These are phyloP conservation scores for Aspergillus proliferans DNA, from an alignment of 2,329 filamentous ascomycete species.

Conservation along the genomic window DNA sequence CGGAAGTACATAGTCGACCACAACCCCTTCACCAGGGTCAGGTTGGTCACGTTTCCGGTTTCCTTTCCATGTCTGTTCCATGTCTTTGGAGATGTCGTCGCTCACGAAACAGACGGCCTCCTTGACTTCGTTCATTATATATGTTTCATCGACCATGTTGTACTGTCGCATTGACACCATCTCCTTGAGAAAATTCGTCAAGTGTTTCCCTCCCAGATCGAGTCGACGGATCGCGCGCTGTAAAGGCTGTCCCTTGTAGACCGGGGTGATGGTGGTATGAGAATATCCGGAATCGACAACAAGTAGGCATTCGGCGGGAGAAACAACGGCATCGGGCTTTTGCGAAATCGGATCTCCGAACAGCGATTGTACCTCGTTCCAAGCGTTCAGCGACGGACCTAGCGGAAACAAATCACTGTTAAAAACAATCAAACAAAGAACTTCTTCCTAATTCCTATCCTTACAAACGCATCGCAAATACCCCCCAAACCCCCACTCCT, in stretches of 20 bases:
- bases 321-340: slow-evolving; percentile 36
- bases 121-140: slow-evolving; percentile 94
- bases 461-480: slow-evolving; percentile 70
- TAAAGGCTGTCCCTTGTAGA: slow-evolving; percentile 73
- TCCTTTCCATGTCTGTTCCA: slow-evolving; percentile 81
- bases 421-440: neutral
- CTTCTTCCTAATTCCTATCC: slow-evolving; percentile 24
- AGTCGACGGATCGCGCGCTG: slow-evolving; percentile 77
- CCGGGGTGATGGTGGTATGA: slow-evolving; percentile 81
- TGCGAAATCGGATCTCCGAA: slow-evolving; percentile 53
- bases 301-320: slow-evolving; percentile 72
- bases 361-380: slow-evolving; percentile 66
- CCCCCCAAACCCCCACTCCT: slow-evolving; percentile 88
- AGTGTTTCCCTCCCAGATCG: slow-evolving; percentile 83
- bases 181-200: slow-evolving; percentile 89
- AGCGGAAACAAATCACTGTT: neutral
- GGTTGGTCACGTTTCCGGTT: slow-evolving; percentile 42
- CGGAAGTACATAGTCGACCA: slow-evolving; percentile 86
- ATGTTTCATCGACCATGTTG: slow-evolving; percentile 88
- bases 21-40: slow-evolving; percentile 45
- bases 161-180: slow-evolving; percentile 86
- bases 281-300: slow-evolving; percentile 90
- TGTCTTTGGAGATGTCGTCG: slow-evolving; percentile 65
- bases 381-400: slow-evolving; percentile 74
- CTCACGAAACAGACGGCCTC: slow-evolving; percentile 82